Conservation (phyloP, 352 stramenopile genomes). For the Pythium diclinum region DNA sequence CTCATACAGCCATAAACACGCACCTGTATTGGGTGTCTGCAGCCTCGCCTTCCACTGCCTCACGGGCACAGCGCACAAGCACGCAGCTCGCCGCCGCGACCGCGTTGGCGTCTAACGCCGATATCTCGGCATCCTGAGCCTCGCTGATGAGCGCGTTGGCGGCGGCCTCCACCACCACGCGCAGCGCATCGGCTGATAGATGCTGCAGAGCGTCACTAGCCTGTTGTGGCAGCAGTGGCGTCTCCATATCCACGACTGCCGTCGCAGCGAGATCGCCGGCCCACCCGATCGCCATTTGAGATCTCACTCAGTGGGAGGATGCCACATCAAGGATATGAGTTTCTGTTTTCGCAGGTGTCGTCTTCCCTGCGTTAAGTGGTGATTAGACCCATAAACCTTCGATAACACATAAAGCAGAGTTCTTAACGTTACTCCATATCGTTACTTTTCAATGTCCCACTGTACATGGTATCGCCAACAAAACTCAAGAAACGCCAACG, state of each 20-base stretch:
- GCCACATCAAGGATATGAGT: not conserved
- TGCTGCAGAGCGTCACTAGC: not conserved
- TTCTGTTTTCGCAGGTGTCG: not conserved
- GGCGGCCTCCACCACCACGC: not conserved
- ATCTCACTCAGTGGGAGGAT: not conserved
- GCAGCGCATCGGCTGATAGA: not conserved
- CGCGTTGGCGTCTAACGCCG: slow-evolving; percentile 2
- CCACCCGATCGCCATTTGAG: slow-evolving; percentile 2
- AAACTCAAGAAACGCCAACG: slow-evolving; percentile 1
- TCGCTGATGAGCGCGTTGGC: not conserved
- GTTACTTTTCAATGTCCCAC: slow-evolving; percentile 14
- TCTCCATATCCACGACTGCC: not conserved
- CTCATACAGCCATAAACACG: slow-evolving; percentile 2
- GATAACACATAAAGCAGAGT: slow-evolving; percentile 14
- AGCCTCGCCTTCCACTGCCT: not conserved
- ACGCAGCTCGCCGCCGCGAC: slow-evolving; percentile 17
- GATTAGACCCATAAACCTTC: not conserved
- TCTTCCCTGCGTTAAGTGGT: not conserved
- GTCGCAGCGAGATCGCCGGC: not conserved
- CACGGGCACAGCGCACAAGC: slow-evolving; percentile 20
- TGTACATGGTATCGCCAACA: slow-evolving; percentile 1
- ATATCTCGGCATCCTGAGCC: not conserved
- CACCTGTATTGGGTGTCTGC: slow-evolving; percentile 4
- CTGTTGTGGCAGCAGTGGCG: not conserved
- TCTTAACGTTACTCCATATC: slow-evolving; percentile 18